These are phyloP conservation scores for Crucibulum laeve DNA, from an alignment of 768 basidiomycete species.

Conservation along the genomic window DNA sequence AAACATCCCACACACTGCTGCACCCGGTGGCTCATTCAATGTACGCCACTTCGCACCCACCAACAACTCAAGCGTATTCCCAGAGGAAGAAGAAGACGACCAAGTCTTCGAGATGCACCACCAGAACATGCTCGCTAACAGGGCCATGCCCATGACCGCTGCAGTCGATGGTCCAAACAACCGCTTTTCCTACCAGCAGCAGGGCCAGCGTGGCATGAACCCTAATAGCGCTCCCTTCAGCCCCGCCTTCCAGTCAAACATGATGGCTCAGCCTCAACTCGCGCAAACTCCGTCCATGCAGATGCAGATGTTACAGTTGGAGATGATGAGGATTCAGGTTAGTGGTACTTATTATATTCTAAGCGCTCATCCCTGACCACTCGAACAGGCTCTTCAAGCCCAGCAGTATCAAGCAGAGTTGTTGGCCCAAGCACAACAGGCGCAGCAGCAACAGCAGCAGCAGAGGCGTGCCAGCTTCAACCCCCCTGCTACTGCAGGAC, in stretches of 20 bases:
- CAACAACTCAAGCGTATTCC: slow-evolving; percentile 36
- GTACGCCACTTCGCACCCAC: slow-evolving; percentile 51
- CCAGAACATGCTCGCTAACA: slow-evolving; percentile 47
- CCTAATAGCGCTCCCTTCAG: slow-evolving; percentile 54
- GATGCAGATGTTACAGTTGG: slow-evolving; percentile 83
- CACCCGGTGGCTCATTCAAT: slow-evolving; percentile 59
- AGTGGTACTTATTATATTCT: slow-evolving; percentile 13
- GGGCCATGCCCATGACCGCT: slow-evolving; percentile 61
- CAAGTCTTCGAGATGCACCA: slow-evolving; percentile 54
- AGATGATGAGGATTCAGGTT: slow-evolving; percentile 79
- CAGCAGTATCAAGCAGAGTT: slow-evolving; percentile 57
- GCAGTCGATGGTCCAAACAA: slow-evolving; percentile 67
- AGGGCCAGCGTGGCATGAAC: slow-evolving; percentile 42
- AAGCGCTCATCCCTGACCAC: slow-evolving; percentile 7
- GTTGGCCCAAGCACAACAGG: slow-evolving; percentile 46
- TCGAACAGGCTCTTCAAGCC: slow-evolving; percentile 54
- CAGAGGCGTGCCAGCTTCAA: slow-evolving; percentile 49
- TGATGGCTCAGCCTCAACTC: slow-evolving; percentile 40
- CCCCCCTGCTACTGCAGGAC: slow-evolving; percentile 72
- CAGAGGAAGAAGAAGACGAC: slow-evolving; percentile 58
- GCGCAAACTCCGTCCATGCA: slow-evolving; percentile 64
- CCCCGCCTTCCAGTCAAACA: slow-evolving; percentile 40
- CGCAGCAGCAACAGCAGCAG: slow-evolving; percentile 21
- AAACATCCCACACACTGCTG: slow-evolving; percentile 63
- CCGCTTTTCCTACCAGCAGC: slow-evolving; percentile 63